These are phyloP conservation scores for Suillus weaverae DNA, from an alignment of 768 basidiomycete species.

Conservation along the genomic window DNA sequence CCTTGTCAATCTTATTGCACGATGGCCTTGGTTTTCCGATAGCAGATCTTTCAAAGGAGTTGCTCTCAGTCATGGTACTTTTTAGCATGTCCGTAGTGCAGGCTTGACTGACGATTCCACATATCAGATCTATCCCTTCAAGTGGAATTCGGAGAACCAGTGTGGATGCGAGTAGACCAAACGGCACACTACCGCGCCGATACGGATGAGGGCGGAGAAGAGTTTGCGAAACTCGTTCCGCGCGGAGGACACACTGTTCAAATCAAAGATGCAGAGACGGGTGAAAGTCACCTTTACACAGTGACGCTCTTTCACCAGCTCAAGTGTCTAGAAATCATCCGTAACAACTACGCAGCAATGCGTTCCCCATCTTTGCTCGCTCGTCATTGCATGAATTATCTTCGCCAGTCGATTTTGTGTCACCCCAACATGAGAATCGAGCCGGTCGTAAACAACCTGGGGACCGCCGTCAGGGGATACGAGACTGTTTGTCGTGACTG, in stretches of 20 bases:
- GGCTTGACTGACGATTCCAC: background rate
- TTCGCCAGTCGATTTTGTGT: slow-evolving; percentile 34
- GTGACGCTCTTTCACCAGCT: slow-evolving; percentile 42
- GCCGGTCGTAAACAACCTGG: slow-evolving; percentile 12
- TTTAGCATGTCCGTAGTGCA: background rate
- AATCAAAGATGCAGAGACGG: slow-evolving; percentile 15
- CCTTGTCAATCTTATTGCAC: background rate
- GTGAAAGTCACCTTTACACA: slow-evolving; percentile 28
- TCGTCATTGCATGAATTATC: slow-evolving; percentile 38
- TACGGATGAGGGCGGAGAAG: slow-evolving; percentile 17
- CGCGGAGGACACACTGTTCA: slow-evolving; percentile 31
- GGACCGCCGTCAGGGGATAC: slow-evolving; percentile 15
- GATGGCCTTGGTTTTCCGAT: background rate
- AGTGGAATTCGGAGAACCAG: slow-evolving; percentile 13
- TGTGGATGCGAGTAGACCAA: slow-evolving; percentile 25
- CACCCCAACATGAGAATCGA: slow-evolving; percentile 30
- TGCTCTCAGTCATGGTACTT: background rate
- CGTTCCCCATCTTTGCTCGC: slow-evolving; percentile 11
- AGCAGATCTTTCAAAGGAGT: background rate
- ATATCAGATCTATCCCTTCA: slow-evolving; percentile 11
- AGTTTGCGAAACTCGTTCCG: slow-evolving; percentile 33
- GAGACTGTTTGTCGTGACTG: slow-evolving; percentile 29
- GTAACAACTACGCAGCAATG: slow-evolving; percentile 18
- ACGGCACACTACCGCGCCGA: slow-evolving; percentile 22
- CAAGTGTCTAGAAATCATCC: slow-evolving; percentile 39